phyloP scores from a whole-genome alignment of 192 early-diverging fungal genomes.

The Umbelopsis isabellina region DNA sequence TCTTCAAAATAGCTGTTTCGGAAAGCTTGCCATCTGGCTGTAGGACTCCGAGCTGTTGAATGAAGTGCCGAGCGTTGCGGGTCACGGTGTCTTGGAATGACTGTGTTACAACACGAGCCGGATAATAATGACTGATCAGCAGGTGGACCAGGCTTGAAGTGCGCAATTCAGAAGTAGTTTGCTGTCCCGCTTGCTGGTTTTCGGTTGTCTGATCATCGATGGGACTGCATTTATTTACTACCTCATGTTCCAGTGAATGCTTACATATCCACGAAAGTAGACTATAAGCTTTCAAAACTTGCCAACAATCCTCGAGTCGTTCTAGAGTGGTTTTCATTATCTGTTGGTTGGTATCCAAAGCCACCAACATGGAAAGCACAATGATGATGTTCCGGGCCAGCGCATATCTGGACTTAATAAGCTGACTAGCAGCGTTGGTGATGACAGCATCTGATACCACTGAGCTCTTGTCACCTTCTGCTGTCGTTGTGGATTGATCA shows the following conservation, averaged over 20 bases:
- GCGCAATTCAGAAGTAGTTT: not conserved
- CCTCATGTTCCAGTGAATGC: not conserved
- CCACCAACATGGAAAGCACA: not conserved
- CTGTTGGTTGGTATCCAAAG: not conserved
- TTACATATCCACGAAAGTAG: slow-evolving; percentile 3
- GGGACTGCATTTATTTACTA: not conserved
- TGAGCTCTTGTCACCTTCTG: not conserved
- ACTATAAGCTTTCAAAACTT: not conserved
- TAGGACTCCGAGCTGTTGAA: not conserved
- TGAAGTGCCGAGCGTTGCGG: not conserved
- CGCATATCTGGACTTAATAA: not conserved
- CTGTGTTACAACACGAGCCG: not conserved
- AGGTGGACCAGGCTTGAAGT: not conserved
- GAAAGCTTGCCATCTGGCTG: not conserved
- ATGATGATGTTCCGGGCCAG: not conserved
- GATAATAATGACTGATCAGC: not conserved
- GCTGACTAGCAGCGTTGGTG: not conserved
- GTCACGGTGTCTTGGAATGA: not conserved
- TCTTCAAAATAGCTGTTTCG: not conserved
- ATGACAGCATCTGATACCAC: not conserved
- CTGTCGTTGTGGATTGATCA: not conserved
- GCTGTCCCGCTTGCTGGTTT: not conserved
- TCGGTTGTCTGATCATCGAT: not conserved
- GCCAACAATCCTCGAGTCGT: not conserved
- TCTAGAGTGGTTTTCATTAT: slow-evolving; percentile 1